phyloP scores from a whole-genome alignment of 2,329 filamentous ascomycete species.

The Epichloe amarillans region DNA sequence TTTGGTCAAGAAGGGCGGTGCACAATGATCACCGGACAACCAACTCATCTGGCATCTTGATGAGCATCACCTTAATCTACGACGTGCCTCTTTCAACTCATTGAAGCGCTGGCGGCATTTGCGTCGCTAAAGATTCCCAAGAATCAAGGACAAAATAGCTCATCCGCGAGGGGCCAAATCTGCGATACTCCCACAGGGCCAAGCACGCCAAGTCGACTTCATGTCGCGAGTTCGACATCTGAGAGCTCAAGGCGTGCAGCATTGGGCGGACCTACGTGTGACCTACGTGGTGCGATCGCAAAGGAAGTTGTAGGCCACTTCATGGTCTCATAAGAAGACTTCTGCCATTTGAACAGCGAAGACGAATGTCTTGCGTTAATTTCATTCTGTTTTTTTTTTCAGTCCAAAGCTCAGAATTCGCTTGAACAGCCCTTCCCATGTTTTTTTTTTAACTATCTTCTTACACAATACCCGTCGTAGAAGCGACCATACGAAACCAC shows the following conservation, averaged over 20 bases:
- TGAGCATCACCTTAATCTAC: background rate
- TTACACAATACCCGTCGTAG: conserved; percentile 5
- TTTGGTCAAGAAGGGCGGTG: background rate
- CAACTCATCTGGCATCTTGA: too few species aligned
- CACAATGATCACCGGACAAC: background rate
- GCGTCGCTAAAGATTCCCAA: too few species aligned
- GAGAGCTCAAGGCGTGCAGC: background rate
- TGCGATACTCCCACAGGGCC: background rate
- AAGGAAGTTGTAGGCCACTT: background rate
- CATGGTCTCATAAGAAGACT: background rate
- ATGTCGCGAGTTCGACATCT: background rate
- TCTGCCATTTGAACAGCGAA: background rate
- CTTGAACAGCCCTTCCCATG: background rate
- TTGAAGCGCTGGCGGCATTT: too few species aligned
- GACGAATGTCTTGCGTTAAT: background rate
- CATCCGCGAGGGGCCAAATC: too few species aligned
- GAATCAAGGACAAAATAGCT: too few species aligned
- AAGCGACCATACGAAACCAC: background rate
- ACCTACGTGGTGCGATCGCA: background rate
- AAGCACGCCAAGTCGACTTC: background rate
- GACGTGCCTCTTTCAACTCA: too few species aligned
- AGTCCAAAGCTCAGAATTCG: too few species aligned
- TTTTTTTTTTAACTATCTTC: background rate
- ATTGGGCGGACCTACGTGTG: background rate
- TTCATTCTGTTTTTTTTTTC: background rate